Evolutionary conservation across 2,329 filamentous ascomycete genomes (phyloP).

Genomic region (Pseudogymnoascus sp.): DNA sequence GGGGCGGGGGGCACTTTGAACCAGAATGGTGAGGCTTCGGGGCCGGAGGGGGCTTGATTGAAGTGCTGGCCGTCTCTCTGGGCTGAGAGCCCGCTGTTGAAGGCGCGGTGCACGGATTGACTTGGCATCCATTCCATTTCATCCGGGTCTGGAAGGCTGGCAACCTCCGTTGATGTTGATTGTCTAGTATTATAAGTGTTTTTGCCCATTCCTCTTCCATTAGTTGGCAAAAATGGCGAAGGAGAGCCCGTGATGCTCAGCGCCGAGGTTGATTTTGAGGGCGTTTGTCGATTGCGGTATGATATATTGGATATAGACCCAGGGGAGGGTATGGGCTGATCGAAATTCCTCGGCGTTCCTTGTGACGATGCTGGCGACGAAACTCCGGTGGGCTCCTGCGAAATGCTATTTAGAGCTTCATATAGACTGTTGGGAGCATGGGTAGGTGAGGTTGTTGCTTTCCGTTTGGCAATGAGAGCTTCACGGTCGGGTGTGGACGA

Average conservation of each 20-base stretch:
- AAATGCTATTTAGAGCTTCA: background rate
- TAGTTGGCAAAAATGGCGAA: background rate
- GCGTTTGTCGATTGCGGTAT: background rate
- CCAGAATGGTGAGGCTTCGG: constrained; percentile 48
- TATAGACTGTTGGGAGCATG: background rate
- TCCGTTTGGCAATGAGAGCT: background rate
- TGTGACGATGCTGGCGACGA: background rate
- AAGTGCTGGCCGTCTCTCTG: constrained; percentile 33
- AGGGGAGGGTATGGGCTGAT: background rate
- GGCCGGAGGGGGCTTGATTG: constrained; percentile 17
- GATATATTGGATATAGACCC: background rate
- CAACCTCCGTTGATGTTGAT: background rate
- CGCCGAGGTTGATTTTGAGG: background rate
- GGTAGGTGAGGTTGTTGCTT: background rate
- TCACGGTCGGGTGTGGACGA: background rate
- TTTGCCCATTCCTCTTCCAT: background rate
- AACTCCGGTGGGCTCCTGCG: background rate
- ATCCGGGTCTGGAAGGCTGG: constrained; percentile 21
- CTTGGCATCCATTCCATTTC: constrained; percentile 68
- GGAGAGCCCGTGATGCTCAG: background rate
- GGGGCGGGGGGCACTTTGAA: constrained; percentile 63
- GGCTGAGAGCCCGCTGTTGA: constrained; percentile 36
- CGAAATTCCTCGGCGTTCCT: background rate
- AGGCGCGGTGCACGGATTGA: constrained; percentile 46
- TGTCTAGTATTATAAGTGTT: background rate